These are phyloP conservation scores for Gossypium stocksii DNA, from an alignment of 345 rosid species.

Conservation along the genomic window DNA sequence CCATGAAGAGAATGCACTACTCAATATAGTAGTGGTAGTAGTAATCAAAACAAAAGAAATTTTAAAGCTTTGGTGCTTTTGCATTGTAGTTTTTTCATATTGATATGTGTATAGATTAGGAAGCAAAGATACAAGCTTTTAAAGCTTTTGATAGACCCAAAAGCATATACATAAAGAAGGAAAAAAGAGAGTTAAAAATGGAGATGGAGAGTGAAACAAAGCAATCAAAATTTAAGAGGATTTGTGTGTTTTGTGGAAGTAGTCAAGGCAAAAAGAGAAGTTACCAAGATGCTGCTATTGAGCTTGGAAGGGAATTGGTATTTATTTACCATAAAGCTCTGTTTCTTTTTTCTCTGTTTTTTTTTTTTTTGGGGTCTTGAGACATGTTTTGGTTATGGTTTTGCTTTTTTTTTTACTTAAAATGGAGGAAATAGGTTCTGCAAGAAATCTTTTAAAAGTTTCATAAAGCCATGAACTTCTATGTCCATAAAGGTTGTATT, in stretches of 20 bases:
- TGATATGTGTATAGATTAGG: slow-evolving; percentile 11
- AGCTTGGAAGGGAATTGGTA: slow-evolving; percentile 82
- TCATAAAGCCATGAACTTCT: not conserved
- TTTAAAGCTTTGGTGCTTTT: slow-evolving; percentile 17
- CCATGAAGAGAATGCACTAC: slow-evolving; percentile 21
- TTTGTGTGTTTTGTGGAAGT: slow-evolving; percentile 86
- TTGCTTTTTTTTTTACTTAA: not conserved
- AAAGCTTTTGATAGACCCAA: not conserved
- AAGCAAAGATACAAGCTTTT: slow-evolving; percentile 5
- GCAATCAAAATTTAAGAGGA: slow-evolving; percentile 59
- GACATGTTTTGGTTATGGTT: not conserved
- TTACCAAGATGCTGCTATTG: slow-evolving; percentile 85
- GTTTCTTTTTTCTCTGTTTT: slow-evolving; percentile 8
- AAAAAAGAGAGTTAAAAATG: slow-evolving; percentile 20
- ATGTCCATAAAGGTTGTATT: not conserved
- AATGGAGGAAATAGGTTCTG: slow-evolving; percentile 1
- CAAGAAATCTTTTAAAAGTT: slow-evolving; percentile 3
- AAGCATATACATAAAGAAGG: not conserved
- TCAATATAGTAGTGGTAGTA: not conserved
- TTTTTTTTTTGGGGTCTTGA: not conserved
- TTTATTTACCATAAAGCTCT: slow-evolving; percentile 7
- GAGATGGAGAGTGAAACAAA: slow-evolving; percentile 41
- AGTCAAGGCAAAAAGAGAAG: slow-evolving; percentile 83
- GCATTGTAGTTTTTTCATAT: slow-evolving; percentile 1
- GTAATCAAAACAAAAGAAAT: slow-evolving; percentile 17